Base-by-base conservation (phyloP, 768 basidiomycete genomes). In the Rhodotorula paludigena region DNA sequence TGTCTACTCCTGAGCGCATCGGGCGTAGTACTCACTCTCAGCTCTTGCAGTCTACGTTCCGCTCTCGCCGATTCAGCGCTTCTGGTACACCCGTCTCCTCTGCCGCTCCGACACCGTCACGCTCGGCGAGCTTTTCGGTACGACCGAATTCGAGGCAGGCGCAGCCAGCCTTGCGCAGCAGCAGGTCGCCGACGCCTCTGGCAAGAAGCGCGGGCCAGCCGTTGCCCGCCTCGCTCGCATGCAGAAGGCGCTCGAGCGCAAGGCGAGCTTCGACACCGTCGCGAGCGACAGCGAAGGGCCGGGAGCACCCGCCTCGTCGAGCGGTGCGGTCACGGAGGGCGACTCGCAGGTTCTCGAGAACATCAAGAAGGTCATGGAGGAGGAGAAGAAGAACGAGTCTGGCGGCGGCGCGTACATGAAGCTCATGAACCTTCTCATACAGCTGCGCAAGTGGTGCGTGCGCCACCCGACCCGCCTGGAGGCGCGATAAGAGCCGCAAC, bases 61-160 rank as follows among this genome's bases (percentile, higher is more conserved):
- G 3, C 63, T 72, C 28, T 64, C 63, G 15, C 85, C 86, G 71
- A 81, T 82, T 0, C 85, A 86, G 74, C 76, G 84, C 45, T 86
- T 85, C 73, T 86, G 85, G 85, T 85, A 83, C 12, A 83, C 83
- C 71, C 78, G 83, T 39, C 76, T 86, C 20, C 77, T 86, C 44
- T 85, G 83, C 52, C 79, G 81, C 42, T 79, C 85, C 77, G 82
- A 85, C 63, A 79, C 80, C 12, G 62, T 81, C 20, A 81, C 84
- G 45, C 73, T 86, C 16, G 69, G 80, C 66, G 78, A 82, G 52
- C 82, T 86, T 35, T 86, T 86, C 58, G 74, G 76, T 23, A 71
- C 54, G 54, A 30, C 64, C 35, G 74, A 76, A 28, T 51, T 76
- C 28, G 69, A 77, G 38, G 11, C 33, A 4, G 35, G 32, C 8